Base-by-base conservation (phyloP, 1,139 yeast species). In the Meyerozyma carpophila region DNA sequence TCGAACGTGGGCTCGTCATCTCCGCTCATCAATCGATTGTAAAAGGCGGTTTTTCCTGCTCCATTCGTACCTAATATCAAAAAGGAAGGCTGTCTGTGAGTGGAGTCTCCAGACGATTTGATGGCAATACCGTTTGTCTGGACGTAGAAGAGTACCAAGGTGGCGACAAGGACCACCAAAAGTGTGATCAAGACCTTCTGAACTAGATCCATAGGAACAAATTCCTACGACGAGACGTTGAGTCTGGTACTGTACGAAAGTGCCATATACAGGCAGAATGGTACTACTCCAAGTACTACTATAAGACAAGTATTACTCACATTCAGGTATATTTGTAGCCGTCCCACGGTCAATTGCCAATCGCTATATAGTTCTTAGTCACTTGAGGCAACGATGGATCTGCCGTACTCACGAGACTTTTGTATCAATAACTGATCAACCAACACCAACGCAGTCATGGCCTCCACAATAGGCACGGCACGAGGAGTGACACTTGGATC, bases 401-500 rank as follows among this genome's bases (percentile, higher is more conserved):
- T 56, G 32, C 71, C 68, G 38, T 58, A 57, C 52, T 85, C 90
- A 67, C 98, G 82, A 32, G 96, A 73, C 66, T 87, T 84, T 68
- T 93, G 98, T 41, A 91, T 77, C 68, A 93, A 68, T 46, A 84
- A 70, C 50, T 88, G 83, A 64, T 93, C 98, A 43, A 91, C 93
- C 53, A 93, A 68, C 3, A 89, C 97, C 54, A 94, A 74, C 8
- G 98, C 95, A 44, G 98, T 80, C 98, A 93, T 93, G 39, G 98
- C 89, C 70, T 93, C 98, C 39, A 93, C 98, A 59, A 93, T 93
- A 42, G 98, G 98, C 46, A 93, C 91, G 27, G 98, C 98, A 66
- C 98, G 82, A 51, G 98, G 98, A 11, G 95, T 95, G 44, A 93
- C 98, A 59, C 93, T 89, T 27, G 98, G 98, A 63, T 93, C 98